Evolutionary conservation across 257 asterid genomes (phyloP), one percentile per base, ranked within the genome.

Genomic region (Capsicum chinense): DNA sequence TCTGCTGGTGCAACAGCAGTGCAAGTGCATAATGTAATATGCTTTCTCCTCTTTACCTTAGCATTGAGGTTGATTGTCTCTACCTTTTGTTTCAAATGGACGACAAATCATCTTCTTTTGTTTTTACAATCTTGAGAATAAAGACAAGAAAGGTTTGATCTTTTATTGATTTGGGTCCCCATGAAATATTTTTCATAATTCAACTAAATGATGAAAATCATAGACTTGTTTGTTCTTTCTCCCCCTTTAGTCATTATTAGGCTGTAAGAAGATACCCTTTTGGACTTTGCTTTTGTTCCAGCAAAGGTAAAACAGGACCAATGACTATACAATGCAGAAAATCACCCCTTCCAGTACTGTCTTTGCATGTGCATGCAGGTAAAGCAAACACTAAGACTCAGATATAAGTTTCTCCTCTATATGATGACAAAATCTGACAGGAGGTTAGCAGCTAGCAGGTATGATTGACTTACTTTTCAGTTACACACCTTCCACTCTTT

Each of bases 391-490:
- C 62, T 26, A 8, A 76, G 26, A 33, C 54, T 54, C 81, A 76
- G 60, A 73, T 19, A 73, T 47, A 44, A n/a, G 16, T 19, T 47
- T 73, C 42, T 73, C 80, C 10, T 5, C 9, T 14, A 50, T 74
- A 50, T 74, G 81, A 52, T 52, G 63, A 76, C 81, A 76, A 76
- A 76, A 76, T 21, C 81, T 76, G 81, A 52, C 81, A 76, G 81
- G n/a, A 26, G 81, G 81, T 21, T 15, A 52, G 63, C 62, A 76
- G 81, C 81, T 76, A 13, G 63, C 60, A 74, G 59, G 62, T 50
- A 74, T 21, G 47, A 50, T 62, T 50, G 21, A 21, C 47, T 62
- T 76, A 13, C 63, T 26, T 76, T 21, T 50, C 39, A 73, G 17
- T 4, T 21, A 7, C 81, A 76, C 48, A 76, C 48, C 42, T 21